Evolutionary conservation across 306 rosid genomes (phyloP), one percentile per base, ranked within the genome.

Genomic region (Lathyrus oleraceus): DNA sequence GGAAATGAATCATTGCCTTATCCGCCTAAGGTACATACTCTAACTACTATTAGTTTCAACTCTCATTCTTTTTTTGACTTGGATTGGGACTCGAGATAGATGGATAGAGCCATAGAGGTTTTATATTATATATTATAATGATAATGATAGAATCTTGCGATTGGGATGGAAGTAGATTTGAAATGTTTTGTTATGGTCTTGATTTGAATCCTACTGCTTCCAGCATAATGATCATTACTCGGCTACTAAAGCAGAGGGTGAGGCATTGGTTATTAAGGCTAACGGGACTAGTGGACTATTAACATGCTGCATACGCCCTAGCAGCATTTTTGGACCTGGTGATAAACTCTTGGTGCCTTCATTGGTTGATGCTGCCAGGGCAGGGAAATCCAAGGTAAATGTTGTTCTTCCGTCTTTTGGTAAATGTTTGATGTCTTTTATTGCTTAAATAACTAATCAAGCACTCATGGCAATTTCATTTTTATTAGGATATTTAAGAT

Each of bases 321-420:
- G 99, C 71, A 78, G 97, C 79, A 89, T 95, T 62, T 95, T 95
- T 67, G 99, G 97, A 32, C 96, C 99, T 12, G 99, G 99, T 66
- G 99, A 91, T 79, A 89, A 58, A 81, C 74, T 95, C 71, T 67
- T 95, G 60, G 90, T 90, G 70, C 99, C 97, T 20, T 87, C 95
- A 25, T 70, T 91, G 75, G 83, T 89, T 67, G 87, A 69, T 65
- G 86, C 89, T 54, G 99, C 99, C 12, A 86, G 84, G 81, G 91
- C 92, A 13, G 96, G 99, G 69, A 91, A 87, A 85, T 87, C 96
- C 6, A 95, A 95, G 96, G 99, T 88, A 76, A 13, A 74, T 57
- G 40, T 63, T 58, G 13, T 70, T 77, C 36, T 61, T 61, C 66
- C 39, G 36, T 35, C 5, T 69, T 38, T 21, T 68, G 47, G 69